Percentiles rank a stretch among this genome's conserved stretches.
phyloP scores from a whole-genome alignment of 2,329 filamentous ascomycete species.

The Lasiodiplodia gonubiensis region DNA sequence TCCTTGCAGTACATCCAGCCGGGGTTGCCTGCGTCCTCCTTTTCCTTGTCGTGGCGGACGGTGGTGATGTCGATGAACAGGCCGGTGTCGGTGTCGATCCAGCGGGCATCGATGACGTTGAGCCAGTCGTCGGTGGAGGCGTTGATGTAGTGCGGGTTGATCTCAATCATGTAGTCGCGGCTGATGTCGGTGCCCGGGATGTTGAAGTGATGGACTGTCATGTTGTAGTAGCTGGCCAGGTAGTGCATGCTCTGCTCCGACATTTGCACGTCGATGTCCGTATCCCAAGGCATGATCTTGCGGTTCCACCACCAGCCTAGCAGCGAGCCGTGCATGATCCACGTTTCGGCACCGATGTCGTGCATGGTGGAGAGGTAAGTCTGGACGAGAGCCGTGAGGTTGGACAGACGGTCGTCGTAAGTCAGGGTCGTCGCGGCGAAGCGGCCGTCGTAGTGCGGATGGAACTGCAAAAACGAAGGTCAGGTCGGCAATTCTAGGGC shows the following conservation, averaged over 20 bases:
- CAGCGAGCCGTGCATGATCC: conserved; percentile 68
- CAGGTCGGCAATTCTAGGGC: not conserved
- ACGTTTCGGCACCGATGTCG: conserved; percentile 63
- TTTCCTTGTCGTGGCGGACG: conserved; percentile 54
- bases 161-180: conserved; percentile 60
- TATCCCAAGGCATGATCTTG: conserved; percentile 67
- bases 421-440: conserved; percentile 57
- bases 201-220: conserved; percentile 59
- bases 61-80: conserved; percentile 68
- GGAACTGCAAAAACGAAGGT: conserved; percentile 47
- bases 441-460: conserved; percentile 63
- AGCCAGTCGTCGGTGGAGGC: conserved; percentile 50
- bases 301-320: conserved; percentile 69
- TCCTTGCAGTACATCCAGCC: conserved; percentile 63
- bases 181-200: conserved; percentile 38
- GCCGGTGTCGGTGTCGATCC: conserved; percentile 65
- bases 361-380: conserved; percentile 64
- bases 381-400: conserved; percentile 59
- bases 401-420: conserved; percentile 53
- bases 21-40: conserved; percentile 44
- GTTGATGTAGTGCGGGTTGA: conserved; percentile 62
- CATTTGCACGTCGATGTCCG: conserved; percentile 65
- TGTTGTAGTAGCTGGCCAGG: conserved; percentile 65
- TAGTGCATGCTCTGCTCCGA: conserved; percentile 61
- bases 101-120: conserved; percentile 66